Conservation (phyloP, 805 yeast species). For the Starmerella kuoi region DNA sequence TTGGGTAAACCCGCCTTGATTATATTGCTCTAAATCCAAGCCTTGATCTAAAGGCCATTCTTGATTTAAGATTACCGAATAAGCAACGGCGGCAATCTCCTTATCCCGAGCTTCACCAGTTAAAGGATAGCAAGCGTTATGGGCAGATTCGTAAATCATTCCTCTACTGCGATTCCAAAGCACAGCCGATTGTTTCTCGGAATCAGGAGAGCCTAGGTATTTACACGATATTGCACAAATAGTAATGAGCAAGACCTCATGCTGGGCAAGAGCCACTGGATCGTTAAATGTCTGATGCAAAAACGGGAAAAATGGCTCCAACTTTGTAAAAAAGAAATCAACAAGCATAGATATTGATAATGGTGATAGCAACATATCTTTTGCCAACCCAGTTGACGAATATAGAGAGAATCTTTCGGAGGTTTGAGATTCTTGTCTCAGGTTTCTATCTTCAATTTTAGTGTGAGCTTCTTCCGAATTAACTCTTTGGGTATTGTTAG, state of each 20-base stretch:
- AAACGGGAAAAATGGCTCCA: slow-evolving; percentile 87
- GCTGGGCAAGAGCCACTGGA: slow-evolving; percentile 53
- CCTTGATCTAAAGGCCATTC: slow-evolving; percentile 53
- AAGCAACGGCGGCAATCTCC: slow-evolving; percentile 54
- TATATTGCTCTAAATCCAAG: slow-evolving; percentile 7
- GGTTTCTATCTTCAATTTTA: not conserved
- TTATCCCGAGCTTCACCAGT: not conserved
- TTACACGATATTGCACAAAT: slow-evolving; percentile 70
- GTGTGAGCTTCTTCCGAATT: not conserved
- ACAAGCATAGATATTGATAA: slow-evolving; percentile 19
- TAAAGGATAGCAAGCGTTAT: not conserved
- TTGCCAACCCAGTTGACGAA: not conserved
- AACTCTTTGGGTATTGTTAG: not conserved
- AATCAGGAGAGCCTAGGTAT: slow-evolving; percentile 69
- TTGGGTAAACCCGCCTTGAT: slow-evolving; percentile 84
- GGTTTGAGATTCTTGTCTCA: not conserved
- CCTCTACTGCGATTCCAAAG: not conserved
- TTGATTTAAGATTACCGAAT: slow-evolving; percentile 71
- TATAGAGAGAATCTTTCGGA: not conserved
- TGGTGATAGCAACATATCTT: not conserved
- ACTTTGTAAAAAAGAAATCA: slow-evolving; percentile 47
- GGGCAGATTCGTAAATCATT: not conserved
- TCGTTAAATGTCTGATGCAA: slow-evolving; percentile 63
- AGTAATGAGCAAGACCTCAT: slow-evolving; percentile 71
- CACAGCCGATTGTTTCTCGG: slow-evolving; percentile 75